Percentiles rank a stretch among this genome's conserved stretches.
Evolutionary conservation across 169 alveolate genomes (phyloP).

Genomic region (Cryptosporidium xiaoi): DNA sequence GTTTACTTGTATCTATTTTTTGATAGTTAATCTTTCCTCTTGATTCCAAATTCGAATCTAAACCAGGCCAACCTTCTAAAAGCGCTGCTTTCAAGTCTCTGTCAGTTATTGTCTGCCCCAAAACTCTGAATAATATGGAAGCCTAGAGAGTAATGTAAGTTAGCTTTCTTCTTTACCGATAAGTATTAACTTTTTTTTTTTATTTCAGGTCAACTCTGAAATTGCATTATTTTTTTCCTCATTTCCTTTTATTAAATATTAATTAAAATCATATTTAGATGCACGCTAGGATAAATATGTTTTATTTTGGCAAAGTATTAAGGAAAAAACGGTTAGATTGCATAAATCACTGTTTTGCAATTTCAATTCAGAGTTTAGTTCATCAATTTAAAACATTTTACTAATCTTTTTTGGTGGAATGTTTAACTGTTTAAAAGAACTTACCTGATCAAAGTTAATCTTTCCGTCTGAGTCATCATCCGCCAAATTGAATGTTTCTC

Average conservation of each 20-base stretch:
- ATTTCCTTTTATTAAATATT: too few species aligned
- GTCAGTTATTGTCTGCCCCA: constrained; percentile 66
- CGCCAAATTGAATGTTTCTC: constrained; percentile 64
- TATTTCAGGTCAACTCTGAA: too few species aligned
- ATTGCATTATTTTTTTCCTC: too few species aligned
- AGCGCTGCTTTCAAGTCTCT: constrained; percentile 30
- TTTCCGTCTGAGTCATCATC: constrained; percentile 73
- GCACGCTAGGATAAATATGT: too few species aligned
- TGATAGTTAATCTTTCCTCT: not conserved
- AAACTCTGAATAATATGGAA: constrained; percentile 56
- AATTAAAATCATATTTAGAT: too few species aligned
- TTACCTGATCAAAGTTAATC: constrained; percentile 73
- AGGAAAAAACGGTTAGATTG: too few species aligned
- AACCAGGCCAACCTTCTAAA: constrained; percentile 61
- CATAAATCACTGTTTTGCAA: too few species aligned
- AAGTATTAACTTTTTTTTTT: too few species aligned
- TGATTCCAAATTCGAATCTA: constrained; percentile 10
- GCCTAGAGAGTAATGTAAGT: constrained; percentile 17
- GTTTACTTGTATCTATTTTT: constrained; percentile 34
- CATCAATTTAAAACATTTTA: too few species aligned
- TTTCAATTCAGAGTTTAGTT: too few species aligned
- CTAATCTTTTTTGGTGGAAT: too few species aligned
- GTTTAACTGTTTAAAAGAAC: not conserved
- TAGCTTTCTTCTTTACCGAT: not conserved
- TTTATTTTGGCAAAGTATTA: too few species aligned